Evolutionary conservation across 768 basidiomycete genomes (phyloP).

Genomic region (Cystobasidiopsis lactophilus): DNA sequence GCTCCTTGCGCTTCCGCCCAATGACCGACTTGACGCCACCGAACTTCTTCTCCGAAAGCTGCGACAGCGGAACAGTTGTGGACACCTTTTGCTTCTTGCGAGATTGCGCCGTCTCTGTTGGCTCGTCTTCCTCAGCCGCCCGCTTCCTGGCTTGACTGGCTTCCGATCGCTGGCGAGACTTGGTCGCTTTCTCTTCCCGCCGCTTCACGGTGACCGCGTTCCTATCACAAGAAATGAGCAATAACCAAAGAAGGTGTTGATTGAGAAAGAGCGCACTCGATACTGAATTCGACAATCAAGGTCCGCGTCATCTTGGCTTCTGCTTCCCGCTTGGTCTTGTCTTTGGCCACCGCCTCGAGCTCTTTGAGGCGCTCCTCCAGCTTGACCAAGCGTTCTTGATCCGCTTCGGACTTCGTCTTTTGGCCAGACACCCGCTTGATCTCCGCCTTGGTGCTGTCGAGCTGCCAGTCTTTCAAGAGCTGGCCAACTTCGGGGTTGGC

Average conservation of each 20-base stretch:
- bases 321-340: constrained; percentile 24
- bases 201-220: constrained; percentile 17
- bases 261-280: constrained; percentile 12
- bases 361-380: constrained; percentile 24
- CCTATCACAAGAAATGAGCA: neutral
- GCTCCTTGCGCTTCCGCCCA: neutral
- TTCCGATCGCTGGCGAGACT: constrained; percentile 2
- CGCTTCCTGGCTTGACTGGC: neutral
- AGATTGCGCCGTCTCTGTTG: neutral
- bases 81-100: constrained; percentile 1
- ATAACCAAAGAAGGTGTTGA: neutral
- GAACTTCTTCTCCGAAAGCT: constrained; percentile 1
- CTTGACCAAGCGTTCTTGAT: constrained; percentile 22
- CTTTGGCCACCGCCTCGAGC: constrained; percentile 29
- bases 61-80: no score
- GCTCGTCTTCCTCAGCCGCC: constrained; percentile 1
- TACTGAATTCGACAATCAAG: constrained; percentile 76
- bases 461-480: constrained; percentile 65
- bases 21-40: constrained; percentile 4
- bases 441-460: constrained; percentile 37
- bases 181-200: constrained; percentile 17
- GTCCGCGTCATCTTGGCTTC: constrained; percentile 27
- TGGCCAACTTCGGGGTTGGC: constrained; percentile 47
- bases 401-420: constrained; percentile 6
- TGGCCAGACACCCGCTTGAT: constrained; percentile 23